Base-by-base conservation (phyloP, 371 early-diverging fungal genomes). In the Funneliformis caledonium region DNA sequence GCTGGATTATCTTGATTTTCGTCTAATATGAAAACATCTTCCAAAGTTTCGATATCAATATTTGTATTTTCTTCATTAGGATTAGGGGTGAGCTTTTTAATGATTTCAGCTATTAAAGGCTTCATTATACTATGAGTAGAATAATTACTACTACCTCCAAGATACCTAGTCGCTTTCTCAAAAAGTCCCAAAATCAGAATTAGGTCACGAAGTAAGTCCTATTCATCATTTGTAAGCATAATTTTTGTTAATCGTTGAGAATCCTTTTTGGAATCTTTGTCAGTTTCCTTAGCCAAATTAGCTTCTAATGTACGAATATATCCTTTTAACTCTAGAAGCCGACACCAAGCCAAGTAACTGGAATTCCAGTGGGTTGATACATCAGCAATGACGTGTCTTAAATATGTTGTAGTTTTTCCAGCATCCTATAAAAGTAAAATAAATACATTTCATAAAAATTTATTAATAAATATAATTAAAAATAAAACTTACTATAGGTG, bases 91-190 rank as follows among this genome's bases (percentile, higher is more conserved):
- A 64, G 64, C 31, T 33, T 64, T 1, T 64, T 43, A 43, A 43
- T 68, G 2, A 68, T 68, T 14, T 43, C 42, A 14, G 19, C 1
- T 42, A 68, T 68, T 42, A 68, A 42, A 43, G 68, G 72, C 22
- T 31, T 37, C 48, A 72, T 48, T 12, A 52, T 72, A 52, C 52
- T 52, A 4, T 37, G 26, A 26, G 72, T 72, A 52, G 33, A 19
- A 26, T 72, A 72, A 47, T 10, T 50, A 4, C 33, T 50, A 4
- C 33, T 56, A 26, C 56, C 16, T 31, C 33, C 33, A 31, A 72
- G 56, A 33, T 52, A 72, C 22, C 33, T 50, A 22, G 72, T 72
- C 8, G n/a, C 72, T 72, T 72, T 14, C 50, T 48, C 72, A 47
- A 72, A 72, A 19, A 31, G 68, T 37, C 31, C 16, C 9, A 67